phyloP scores from a whole-genome alignment of 306 rosid genomes.

The Astragalus membranaceus region DNA sequence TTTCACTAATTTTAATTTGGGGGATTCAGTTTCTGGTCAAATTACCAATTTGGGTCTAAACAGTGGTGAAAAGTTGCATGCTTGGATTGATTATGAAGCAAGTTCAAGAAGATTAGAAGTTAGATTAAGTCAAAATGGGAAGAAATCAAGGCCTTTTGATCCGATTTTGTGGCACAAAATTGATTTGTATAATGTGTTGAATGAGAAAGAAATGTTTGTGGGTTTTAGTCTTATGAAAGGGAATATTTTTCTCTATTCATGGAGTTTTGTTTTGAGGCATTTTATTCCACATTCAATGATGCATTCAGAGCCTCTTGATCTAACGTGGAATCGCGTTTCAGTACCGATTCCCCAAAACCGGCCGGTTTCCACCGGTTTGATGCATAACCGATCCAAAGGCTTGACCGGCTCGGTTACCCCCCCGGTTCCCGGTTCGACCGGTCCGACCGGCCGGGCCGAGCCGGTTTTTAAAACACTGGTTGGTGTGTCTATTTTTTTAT shows the following conservation, averaged over 20 bases:
- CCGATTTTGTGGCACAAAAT: slow-evolving; percentile 55
- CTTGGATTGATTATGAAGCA: slow-evolving; percentile 88
- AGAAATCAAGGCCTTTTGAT: slow-evolving; percentile 40
- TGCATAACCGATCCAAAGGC: no score
- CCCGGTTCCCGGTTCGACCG: no score
- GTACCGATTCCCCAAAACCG: no score
- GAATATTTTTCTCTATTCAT: slow-evolving; percentile 45
- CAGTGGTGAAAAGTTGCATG: slow-evolving; percentile 40
- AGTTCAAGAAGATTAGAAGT: slow-evolving; percentile 63
- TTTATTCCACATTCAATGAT: slow-evolving; percentile 60
- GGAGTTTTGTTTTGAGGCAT: slow-evolving; percentile 61
- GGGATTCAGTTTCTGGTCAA: slow-evolving; percentile 27
- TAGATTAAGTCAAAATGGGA: slow-evolving; percentile 46
- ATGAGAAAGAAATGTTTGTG: slow-evolving; percentile 42
- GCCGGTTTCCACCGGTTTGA: no score
- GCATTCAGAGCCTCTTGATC: slow-evolving; percentile 91
- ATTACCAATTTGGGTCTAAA: slow-evolving; percentile 29
- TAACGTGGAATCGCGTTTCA: no score
- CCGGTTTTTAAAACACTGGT: no score
- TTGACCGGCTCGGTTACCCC: no score
- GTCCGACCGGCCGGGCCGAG: no score
- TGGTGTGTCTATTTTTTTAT: no score
- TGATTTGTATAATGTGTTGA: slow-evolving; percentile 41
- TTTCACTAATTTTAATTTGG: slow-evolving; percentile 37
- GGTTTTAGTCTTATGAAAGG: slow-evolving; percentile 43